Conservation (phyloP, 306 rosid genomes). For the Vigna mungo region DNA sequence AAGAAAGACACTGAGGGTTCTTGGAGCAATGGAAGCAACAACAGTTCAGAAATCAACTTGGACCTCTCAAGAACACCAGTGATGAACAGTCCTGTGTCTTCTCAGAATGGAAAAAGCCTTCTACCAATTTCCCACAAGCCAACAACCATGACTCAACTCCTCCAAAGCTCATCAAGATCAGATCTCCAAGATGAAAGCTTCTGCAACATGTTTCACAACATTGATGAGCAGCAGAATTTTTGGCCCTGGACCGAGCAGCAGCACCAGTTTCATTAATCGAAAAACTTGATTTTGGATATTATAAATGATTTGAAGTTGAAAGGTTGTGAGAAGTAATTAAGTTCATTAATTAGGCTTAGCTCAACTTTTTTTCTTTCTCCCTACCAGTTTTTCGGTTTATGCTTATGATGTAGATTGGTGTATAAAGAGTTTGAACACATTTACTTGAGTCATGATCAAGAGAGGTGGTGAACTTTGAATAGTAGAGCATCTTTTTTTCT, state of each 20-base stretch:
- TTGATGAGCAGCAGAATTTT: conserved; percentile 74
- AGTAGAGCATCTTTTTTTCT: conserved; percentile 51
- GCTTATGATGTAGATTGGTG: conserved; percentile 59
- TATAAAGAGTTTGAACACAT: conserved; percentile 61
- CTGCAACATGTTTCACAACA: conserved; percentile 72
- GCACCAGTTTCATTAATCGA: conserved; percentile 60
- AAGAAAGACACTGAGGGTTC: conserved; percentile 77
- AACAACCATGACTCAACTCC: conserved; percentile 73
- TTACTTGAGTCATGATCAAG: conserved; percentile 56
- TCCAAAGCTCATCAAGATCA: conserved; percentile 75
- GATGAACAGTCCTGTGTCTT: conserved; percentile 58
- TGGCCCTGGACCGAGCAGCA: conserved; percentile 93
- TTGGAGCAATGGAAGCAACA: conserved; percentile 91
- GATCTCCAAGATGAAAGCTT: conserved; percentile 76
- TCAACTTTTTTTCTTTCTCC: conserved; percentile 17
- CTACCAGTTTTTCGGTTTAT: conserved; percentile 33
- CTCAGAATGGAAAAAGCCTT: conserved; percentile 55
- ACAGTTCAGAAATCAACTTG: conserved; percentile 73
- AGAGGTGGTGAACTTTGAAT: conserved; percentile 51
- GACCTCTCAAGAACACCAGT: conserved; percentile 76
- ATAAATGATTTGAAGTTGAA: conserved; percentile 13
- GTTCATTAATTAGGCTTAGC: conserved; percentile 31
- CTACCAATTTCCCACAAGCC: conserved; percentile 60
- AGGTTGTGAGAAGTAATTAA: conserved; percentile 8
- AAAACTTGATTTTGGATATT: conserved; percentile 25